Evolutionary conservation across 805 yeast genomes (phyloP), one percentile per base, ranked within the genome.

Genomic region (Pichia rugopelliculosa): DNA sequence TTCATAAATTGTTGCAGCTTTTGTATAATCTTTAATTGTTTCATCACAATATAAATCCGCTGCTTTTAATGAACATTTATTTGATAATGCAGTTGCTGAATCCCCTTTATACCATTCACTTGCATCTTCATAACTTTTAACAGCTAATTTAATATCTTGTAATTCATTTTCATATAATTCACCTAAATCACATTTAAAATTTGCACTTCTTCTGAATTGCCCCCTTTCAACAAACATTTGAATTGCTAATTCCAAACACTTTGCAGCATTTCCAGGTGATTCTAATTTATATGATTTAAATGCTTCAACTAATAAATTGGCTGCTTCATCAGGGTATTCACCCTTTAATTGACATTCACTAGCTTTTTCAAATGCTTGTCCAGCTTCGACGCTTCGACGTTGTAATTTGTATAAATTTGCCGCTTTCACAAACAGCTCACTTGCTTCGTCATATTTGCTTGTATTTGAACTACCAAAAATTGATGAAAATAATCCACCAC

Each of bases 41-140:
- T 75, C 74, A 50, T 83, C 67, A 17, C 96, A 95, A 46, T 82
- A 75, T 56, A 93, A 72, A 61, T 93, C 97, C 2, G 98, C 98
- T 53, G 89, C 84, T 64, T 88, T 88, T 54, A 91, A 70, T 55
- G 77, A 85, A 22, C 95, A 90, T 69, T 93, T 93, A 67, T 82
- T 89, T 23, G 96, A 79, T 48, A 91, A 65, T 9, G 97, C 95
- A 53, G 84, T 84, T 0, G 98, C 97, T 49, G 88, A 90, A 67
- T 93, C 99, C 52, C 91, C 87, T 47, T 80, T 77, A 62, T 84
- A 90, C 90, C 96, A 93, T 60, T 93, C 98, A 37, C 96, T 96
- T 11, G 99, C 96, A 58, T 84, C 86, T 61, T 89, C 95, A 62
- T 84, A 91, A 25, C 89, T 79, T 46, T 73, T 73, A 45, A 84